These are phyloP conservation scores for Trichomonas vaginalis DNA, from an alignment of 208 protist species.

Conservation along the genomic window DNA sequence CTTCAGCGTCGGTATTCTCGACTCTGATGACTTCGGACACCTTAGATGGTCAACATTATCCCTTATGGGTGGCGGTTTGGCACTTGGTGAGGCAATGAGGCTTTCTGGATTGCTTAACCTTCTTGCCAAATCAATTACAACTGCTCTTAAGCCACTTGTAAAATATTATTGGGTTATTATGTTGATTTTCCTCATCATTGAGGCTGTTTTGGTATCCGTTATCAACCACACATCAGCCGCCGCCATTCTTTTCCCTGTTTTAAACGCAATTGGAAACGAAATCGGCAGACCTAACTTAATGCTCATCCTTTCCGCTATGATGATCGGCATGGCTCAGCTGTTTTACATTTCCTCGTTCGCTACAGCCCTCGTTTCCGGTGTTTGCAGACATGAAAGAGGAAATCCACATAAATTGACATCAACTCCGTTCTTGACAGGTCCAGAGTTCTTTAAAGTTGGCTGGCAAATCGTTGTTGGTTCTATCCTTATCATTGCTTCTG, in stretches of 20 bases:
- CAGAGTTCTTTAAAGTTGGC: background rate
- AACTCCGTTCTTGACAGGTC: background rate
- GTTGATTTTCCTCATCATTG: background rate
- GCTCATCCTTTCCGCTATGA: background rate
- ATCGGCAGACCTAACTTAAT: background rate
- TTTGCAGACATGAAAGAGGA: background rate
- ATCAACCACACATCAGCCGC: slow-evolving; percentile 11
- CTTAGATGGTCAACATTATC: background rate
- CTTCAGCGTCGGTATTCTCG: background rate
- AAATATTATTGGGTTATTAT: background rate
- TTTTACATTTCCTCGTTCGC: background rate
- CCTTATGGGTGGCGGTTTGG: background rate
- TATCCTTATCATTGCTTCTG: background rate
- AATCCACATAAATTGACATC: background rate
- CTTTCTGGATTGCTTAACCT: background rate
- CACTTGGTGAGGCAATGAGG: background rate
- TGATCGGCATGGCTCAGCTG: background rate
- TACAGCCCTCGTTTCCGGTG: background rate
- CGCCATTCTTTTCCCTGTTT: slow-evolving; percentile 14
- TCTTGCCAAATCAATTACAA: background rate
- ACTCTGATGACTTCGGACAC: background rate
- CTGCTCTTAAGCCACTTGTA: background rate
- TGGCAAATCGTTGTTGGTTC: background rate
- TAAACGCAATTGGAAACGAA: background rate
- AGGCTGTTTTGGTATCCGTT: background rate